Percentiles rank a stretch among this genome's conserved stretches.
These are phyloP conservation scores for Ilyonectria destructans DNA, from an alignment of 2,329 filamentous ascomycete species.

Conservation along the genomic window DNA sequence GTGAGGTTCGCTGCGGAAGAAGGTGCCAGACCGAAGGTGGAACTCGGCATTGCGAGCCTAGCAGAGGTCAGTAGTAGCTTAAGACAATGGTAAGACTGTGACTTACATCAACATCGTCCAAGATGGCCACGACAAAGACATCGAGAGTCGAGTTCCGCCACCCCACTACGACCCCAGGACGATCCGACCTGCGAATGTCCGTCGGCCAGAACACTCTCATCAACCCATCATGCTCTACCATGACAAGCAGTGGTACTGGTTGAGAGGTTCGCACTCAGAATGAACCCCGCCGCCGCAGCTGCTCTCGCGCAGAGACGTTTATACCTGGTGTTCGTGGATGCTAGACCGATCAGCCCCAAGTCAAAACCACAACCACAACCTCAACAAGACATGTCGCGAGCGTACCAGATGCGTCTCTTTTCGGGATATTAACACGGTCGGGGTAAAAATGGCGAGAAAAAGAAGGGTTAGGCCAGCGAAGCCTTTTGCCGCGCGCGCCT, in stretches of 20 bases:
- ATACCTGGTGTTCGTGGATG: constrained; percentile 85
- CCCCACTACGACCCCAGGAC: constrained; percentile 90
- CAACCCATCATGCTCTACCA: constrained; percentile 86
- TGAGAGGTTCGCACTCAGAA: constrained; percentile 73
- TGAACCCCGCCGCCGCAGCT: constrained; percentile 93
- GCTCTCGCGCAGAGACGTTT: constrained; percentile 94
- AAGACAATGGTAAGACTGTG: not conserved
- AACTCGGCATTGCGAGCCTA: constrained; percentile 87
- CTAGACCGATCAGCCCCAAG: constrained; percentile 62
- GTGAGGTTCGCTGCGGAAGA: constrained; percentile 88
- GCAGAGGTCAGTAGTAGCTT: constrained; percentile 45
- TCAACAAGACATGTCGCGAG: constrained; percentile 19
- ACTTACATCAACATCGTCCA: constrained; percentile 91
- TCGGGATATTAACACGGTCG: constrained; percentile 86
- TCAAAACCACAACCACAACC: not conserved
- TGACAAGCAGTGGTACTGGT: constrained; percentile 62
- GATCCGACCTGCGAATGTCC: constrained; percentile 81
- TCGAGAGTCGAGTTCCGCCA: constrained; percentile 96
- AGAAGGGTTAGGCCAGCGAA: constrained; percentile 87
- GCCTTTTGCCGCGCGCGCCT: constrained; percentile 90
- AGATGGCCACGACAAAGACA: constrained; percentile 89
- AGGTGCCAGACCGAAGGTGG: constrained; percentile 85
- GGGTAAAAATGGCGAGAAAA: constrained; percentile 88
- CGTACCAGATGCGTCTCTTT: constrained; percentile 86
- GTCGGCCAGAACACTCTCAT: constrained; percentile 99